Evolutionary conservation across 495 filamentous ascomycete genomes (phyloP), one percentile per base, ranked within the genome.

Genomic region (Viridothelium virens): DNA sequence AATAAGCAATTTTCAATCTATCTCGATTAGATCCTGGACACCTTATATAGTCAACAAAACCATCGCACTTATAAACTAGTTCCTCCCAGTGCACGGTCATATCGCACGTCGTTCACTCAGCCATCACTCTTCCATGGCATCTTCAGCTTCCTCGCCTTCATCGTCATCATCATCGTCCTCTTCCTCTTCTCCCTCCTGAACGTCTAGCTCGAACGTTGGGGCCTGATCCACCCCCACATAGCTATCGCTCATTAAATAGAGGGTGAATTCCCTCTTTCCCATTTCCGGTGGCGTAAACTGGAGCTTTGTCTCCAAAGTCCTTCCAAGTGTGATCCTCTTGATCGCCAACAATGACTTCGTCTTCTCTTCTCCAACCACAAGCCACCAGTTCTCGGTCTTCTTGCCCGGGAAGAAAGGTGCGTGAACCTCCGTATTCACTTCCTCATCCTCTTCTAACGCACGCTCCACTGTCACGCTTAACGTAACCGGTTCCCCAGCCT

Each of bases 351-450:
- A 78, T 62, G 81, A 90, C 81, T 91, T 92, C 62, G 88, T 90
- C 70, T 84, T 89, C 78, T 95, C 91, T 46, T 90, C 86, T 34
- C 93, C 94, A 47, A 95, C 90, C 11, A 99, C 90, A 59, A 99
- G 81, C 81, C 96, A 91, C 92, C 93, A 99, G 73, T 91, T 97
- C 84, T 99, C 95, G 83, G 91, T 91, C 84, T 99, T 99, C 74
- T 86, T 85, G 61, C 72, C 82, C 10, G 94, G 92, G 74, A 92
- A 99, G 84, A 96, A 99, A 10, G 94, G 94, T 65, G 94, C 93
- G 75, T 97, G 91, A 2, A 97, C 94, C 47, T 88, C 87, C 0
- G 89, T 85, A 72, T 96, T 89, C 2, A 87, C 83, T 70, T 94
- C 90, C 37, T 85, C 83, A 46, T 85, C 82, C 64, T 83, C 81